phyloP scores from a whole-genome alignment of 2,329 filamentous ascomycete species.

The Fusarium citri region DNA sequence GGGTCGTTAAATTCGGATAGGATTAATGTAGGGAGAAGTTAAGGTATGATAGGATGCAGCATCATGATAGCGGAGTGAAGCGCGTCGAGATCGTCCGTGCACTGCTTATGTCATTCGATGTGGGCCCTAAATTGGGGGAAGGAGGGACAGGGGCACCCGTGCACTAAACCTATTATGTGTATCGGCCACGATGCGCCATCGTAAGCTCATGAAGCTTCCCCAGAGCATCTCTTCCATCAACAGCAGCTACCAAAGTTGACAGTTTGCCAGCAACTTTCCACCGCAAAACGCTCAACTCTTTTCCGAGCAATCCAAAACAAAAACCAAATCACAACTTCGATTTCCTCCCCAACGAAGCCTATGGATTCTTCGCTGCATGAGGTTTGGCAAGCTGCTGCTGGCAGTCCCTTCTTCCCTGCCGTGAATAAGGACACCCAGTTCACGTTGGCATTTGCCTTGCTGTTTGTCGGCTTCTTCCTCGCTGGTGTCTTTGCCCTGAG shows the following conservation, averaged over 20 bases:
- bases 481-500: constrained; percentile 88
- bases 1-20: background rate
- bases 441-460: constrained; percentile 79
- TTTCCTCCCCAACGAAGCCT: constrained; percentile 50
- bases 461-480: constrained; percentile 77
- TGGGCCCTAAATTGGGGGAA: background rate
- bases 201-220: constrained; percentile 47
- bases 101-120: constrained; percentile 48
- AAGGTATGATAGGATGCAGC: constrained; percentile 24
- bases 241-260: constrained; percentile 19
- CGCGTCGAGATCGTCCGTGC: constrained; percentile 43
- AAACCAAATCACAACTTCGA: background rate
- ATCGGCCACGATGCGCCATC: constrained; percentile 52
- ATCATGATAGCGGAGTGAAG: constrained; percentile 43
- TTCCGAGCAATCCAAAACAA: background rate
- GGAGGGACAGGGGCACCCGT: background rate
- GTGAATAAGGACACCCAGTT: constrained; percentile 89
- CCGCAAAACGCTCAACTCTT: constrained; percentile 3
- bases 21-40: constrained; percentile 25
- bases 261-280: constrained; percentile 9
- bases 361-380: constrained; percentile 87
- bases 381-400: constrained; percentile 92
- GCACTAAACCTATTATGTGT: constrained; percentile 50
- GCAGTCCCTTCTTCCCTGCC: constrained; percentile 83
- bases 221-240: constrained; percentile 39